A percentile compares a stretch with the other conserved stretches of the same genome.
Evolutionary conservation across 495 filamentous ascomycete species (phyloP).

Genomic region (Xylaria nigripes): DNA sequence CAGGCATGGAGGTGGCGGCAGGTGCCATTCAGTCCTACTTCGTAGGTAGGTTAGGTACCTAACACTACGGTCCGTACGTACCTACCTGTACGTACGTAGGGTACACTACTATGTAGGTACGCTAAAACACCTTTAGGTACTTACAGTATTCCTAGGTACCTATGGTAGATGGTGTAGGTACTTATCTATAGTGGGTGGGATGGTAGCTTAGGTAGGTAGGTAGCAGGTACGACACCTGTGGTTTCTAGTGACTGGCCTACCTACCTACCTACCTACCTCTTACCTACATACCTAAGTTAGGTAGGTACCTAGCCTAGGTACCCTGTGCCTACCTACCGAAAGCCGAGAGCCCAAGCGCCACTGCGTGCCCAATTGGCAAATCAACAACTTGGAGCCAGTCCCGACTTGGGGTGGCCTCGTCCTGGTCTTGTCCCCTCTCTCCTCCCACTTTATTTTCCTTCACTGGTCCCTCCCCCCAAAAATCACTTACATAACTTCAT

Average conservation of each 20-base stretch:
- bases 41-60: too few species aligned
- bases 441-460: conserved; percentile 7
- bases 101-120: too few species aligned
- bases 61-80: too few species aligned
- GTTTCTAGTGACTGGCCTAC: background rate
- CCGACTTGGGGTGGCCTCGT: conserved; percentile 5
- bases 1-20: too few species aligned
- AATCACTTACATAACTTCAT: conserved; percentile 14
- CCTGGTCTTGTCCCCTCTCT: conserved; percentile 6
- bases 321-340: conserved; percentile 4
- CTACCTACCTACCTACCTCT: conserved; percentile 1
- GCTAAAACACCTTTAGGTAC: too few species aligned
- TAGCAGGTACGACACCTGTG: conserved; percentile 1
- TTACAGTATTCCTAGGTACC: too few species aligned
- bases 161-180: too few species aligned
- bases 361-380: conserved; percentile 14
- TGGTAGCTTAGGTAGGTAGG: background rate
- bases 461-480: conserved; percentile 10
- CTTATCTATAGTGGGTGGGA: too few species aligned
- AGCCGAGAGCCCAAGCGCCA: conserved; percentile 5
- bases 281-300: too few species aligned
- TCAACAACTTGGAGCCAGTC: conserved; percentile 9
- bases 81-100: too few species aligned
- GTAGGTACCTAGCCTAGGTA: too few species aligned
- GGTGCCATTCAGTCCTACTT: too few species aligned